These are phyloP conservation scores for Aspergillus incahuasiensis DNA, from an alignment of 495 filamentous ascomycete species.

Conservation along the genomic window DNA sequence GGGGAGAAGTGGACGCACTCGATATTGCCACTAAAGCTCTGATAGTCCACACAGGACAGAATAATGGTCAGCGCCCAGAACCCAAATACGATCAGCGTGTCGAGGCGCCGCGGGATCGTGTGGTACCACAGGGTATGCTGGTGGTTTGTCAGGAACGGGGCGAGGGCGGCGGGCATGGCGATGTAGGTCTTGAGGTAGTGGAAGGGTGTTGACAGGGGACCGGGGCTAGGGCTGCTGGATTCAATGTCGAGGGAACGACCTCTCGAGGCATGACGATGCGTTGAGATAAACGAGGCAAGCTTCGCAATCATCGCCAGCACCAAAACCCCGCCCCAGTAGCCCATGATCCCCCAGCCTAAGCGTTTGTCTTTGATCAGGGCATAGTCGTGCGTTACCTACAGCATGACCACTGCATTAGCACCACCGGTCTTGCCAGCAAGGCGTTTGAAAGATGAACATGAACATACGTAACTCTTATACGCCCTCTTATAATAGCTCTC, in stretches of 20 bases:
- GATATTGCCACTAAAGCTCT: constrained; percentile 13
- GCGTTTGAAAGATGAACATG: too few relatives aligned
- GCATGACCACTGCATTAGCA: neutral
- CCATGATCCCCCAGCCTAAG: constrained; percentile 11
- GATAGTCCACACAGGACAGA: constrained; percentile 20
- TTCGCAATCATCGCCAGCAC: constrained; percentile 8
- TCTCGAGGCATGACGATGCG: neutral
- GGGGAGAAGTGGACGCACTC: neutral
- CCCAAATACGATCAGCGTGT: constrained; percentile 21
- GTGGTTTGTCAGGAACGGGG: constrained; percentile 16
- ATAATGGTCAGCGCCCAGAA: constrained; percentile 24
- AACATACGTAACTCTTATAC: constrained; percentile 11
- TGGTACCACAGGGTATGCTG: constrained; percentile 8
- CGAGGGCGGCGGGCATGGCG: constrained; percentile 20
- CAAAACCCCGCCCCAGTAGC: constrained; percentile 14
- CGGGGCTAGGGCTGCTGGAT: neutral
- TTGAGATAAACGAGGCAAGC: neutral
- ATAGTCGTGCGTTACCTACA: constrained; percentile 10
- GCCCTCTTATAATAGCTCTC: constrained; percentile 7
- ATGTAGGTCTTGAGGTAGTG: constrained; percentile 12
- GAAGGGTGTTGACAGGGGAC: neutral
- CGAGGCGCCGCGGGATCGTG: constrained; percentile 21
- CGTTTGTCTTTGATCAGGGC: constrained; percentile 5
- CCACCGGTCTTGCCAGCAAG: too few relatives aligned
- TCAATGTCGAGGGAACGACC: neutral